Conservation (phyloP, 306 rosid genomes). For the Acmispon strigosus region DNA sequence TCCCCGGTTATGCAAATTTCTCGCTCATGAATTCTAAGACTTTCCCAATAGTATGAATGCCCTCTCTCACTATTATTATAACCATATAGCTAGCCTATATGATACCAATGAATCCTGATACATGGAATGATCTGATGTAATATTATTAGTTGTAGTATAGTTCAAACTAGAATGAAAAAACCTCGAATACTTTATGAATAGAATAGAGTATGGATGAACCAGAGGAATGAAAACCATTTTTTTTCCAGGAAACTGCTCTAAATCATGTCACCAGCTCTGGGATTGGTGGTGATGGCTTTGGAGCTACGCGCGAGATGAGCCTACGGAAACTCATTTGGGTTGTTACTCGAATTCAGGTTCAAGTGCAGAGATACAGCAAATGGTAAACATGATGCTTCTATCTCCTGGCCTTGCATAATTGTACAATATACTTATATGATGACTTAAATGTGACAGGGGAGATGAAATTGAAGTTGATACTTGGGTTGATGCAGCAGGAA, state of each 20-base stretch:
- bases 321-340: constrained; percentile 85
- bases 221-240: neutral
- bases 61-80: neutral
- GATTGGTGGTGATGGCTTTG: constrained; percentile 77
- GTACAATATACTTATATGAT: neutral
- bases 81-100: neutral
- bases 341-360: constrained; percentile 78
- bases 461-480: constrained; percentile 87
- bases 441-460: constrained; percentile 58
- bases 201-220: neutral
- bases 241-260: constrained; percentile 71
- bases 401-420: neutral
- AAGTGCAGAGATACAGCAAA: constrained; percentile 74
- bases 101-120: neutral
- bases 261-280: constrained; percentile 84
- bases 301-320: constrained; percentile 88
- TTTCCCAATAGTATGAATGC: neutral
- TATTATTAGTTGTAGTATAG: neutral
- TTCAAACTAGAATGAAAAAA: neutral
- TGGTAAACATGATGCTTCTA: constrained; percentile 42
- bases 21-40: too few species aligned
- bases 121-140: neutral
- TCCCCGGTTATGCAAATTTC: too few species aligned
- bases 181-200: neutral
- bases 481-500: constrained; percentile 92